phyloP scores from a whole-genome alignment of 169 alveolate species.

The Miamiensis avidus region DNA sequence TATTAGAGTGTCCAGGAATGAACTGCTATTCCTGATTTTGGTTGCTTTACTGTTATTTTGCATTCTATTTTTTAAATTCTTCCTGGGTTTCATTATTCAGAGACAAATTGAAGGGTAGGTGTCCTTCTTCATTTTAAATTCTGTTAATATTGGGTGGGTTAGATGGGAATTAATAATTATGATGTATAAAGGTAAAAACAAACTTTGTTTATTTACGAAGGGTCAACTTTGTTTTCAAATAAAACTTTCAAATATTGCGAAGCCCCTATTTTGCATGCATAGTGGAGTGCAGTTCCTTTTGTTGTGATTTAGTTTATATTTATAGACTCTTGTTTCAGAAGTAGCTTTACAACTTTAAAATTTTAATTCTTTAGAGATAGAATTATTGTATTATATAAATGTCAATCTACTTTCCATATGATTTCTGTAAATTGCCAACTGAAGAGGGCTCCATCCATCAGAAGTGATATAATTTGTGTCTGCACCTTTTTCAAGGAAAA shows the following conservation, averaged over 20 bases:
- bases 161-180: not conserved
- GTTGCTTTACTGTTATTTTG: slow-evolving; percentile 13
- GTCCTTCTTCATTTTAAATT: not conserved
- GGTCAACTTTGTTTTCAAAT: not conserved
- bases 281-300: slow-evolving; percentile 19
- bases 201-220: not conserved
- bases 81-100: not conserved
- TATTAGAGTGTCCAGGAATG: not conserved
- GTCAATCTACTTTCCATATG: slow-evolving; percentile 17
- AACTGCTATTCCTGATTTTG: slow-evolving; percentile 10
- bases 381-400: not conserved
- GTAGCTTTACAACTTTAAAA: not conserved
- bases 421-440: slow-evolving; percentile 29
- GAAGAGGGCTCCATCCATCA: slow-evolving; percentile 43
- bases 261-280: slow-evolving; percentile 9
- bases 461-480: slow-evolving; percentile 27
- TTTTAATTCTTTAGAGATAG: not conserved
- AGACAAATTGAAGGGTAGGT: not conserved
- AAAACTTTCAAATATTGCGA: not conserved
- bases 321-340: slow-evolving; percentile 4
- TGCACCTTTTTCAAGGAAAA: slow-evolving; percentile 20
- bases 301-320: slow-evolving; percentile 22
- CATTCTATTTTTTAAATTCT: not conserved
- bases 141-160: not conserved
- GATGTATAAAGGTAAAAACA: too few species aligned